Evolutionary conservation across 108 stramenopile genomes (phyloP), one percentile per base, ranked within the genome.

Genomic region (Nitzschia sp.): DNA sequence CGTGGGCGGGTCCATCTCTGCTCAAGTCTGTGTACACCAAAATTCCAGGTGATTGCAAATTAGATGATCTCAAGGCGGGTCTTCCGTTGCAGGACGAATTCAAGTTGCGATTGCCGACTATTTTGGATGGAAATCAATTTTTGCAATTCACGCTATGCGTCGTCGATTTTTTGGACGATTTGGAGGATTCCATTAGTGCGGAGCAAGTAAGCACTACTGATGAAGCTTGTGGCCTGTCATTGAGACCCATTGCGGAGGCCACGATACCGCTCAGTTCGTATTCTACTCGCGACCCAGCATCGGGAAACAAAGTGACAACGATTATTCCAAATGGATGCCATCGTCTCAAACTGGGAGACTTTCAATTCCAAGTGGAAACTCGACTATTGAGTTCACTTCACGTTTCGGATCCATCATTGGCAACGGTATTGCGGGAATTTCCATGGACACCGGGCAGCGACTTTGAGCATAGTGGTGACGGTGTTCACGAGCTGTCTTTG

Each of bases 241-340:
- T 70, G 11, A 26, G 32, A 3, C 59, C 63, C 18, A 18, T 92
- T 45, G 85, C 83, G 1, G 84, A 87, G 33, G 80, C 85, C 28
- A 67, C 74, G 17, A 85, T 95, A 25, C 93, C 91, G 18, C 71
- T 95, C 26, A 87, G 84, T 46, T 83, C 81, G 13, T 80, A 79
- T 26, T 79, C 85, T 0, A 56, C 77, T 13, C 83, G 83, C 24
- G 89, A 90, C 53, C 59, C 82, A 8, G 64, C 47, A 34, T 74
- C 84, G 4, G 78, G 85, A 9, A 72, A 46, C 26, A 73, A 82
- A 65, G 82, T 84, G n/a, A 78, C 84, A 23, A 92, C 89, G 21
- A 63, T 92, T 23, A 92, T 95, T 56, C 93, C 91, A 1, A 91
- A 95, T 77, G 93, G 86, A 30, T 65, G 71, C 31, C 93, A 95